Percentiles rank a stretch among this genome's conserved stretches.
Conservation (phyloP, 2,329 filamentous ascomycete species). For the Sporothrix brasiliensis region DNA sequence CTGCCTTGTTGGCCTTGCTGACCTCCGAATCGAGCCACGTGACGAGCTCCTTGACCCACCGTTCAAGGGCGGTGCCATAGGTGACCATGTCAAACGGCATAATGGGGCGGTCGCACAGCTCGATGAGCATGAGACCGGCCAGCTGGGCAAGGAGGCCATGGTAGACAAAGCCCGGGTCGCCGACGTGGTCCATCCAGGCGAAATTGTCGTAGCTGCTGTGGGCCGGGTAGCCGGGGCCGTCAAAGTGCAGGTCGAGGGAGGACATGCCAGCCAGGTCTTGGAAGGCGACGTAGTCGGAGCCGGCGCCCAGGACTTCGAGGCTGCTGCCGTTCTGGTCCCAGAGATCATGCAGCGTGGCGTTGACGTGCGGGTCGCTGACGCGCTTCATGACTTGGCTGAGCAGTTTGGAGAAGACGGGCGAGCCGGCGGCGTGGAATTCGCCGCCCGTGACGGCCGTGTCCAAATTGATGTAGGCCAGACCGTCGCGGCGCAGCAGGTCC, state of each 20-base stretch:
- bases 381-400: constrained; percentile 74
- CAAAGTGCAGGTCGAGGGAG: constrained; percentile 82
- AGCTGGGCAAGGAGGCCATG: constrained; percentile 79
- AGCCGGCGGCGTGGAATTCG: constrained; percentile 76
- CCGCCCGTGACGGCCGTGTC: constrained; percentile 77
- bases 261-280: constrained; percentile 89
- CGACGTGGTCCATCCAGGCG: constrained; percentile 77
- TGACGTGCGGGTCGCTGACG: constrained; percentile 70
- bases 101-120: constrained; percentile 78
- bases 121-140: constrained; percentile 78
- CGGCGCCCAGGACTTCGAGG: constrained; percentile 71
- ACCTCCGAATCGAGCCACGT: constrained; percentile 45
- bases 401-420: constrained; percentile 74
- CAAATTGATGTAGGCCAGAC: constrained; percentile 87
- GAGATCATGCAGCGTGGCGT: constrained; percentile 71
- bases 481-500: constrained; percentile 71
- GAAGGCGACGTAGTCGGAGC: constrained; percentile 85
- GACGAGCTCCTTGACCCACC: constrained; percentile 55
- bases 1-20: constrained; percentile 53
- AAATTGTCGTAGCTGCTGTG: constrained; percentile 90
- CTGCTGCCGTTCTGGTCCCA: constrained; percentile 69
- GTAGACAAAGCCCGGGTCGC: constrained; percentile 81
- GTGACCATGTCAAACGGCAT: constrained; percentile 77
- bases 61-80: constrained; percentile 69
- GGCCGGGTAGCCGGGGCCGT: constrained; percentile 53